Percentiles rank a stretch among this genome's conserved stretches.
These are phyloP conservation scores for Pythium sp. DNA, from an alignment of 352 stramenopile species.

Conservation along the genomic window DNA sequence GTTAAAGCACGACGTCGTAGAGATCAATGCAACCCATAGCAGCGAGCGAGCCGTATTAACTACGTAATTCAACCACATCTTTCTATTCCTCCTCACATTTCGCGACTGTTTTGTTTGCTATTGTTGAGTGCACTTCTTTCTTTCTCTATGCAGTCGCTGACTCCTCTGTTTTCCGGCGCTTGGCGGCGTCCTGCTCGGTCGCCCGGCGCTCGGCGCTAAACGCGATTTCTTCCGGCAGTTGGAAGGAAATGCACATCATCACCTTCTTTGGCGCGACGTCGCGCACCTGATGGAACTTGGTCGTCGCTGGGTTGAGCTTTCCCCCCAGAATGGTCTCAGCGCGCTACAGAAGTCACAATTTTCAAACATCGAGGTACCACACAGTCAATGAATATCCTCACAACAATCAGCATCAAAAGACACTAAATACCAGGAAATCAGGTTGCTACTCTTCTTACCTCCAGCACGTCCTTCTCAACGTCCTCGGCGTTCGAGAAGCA, in stretches of 20 bases:
- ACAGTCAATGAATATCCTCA: neutral
- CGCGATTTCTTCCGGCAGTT: slow-evolving; percentile 75
- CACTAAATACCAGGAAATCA: too few species aligned
- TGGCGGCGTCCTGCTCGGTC: neutral
- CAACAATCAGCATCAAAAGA: neutral
- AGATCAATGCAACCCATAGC: neutral
- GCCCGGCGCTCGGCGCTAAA: slow-evolving; percentile 45
- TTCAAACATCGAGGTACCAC: neutral
- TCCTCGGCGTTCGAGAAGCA: slow-evolving; percentile 91
- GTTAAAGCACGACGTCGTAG: neutral
- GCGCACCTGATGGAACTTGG: slow-evolving; percentile 87
- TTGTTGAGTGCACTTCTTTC: neutral
- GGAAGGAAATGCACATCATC: slow-evolving; percentile 97
- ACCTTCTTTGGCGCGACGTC: slow-evolving; percentile 97
- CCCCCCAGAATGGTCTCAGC: slow-evolving; percentile 64
- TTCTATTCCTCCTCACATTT: neutral
- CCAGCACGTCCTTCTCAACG: slow-evolving; percentile 60
- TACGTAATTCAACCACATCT: neutral
- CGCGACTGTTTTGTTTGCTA: neutral
- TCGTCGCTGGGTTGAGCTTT: slow-evolving; percentile 44
- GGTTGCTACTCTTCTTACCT: too few species aligned
- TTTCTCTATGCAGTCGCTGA: neutral
- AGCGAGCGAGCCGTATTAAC: neutral
- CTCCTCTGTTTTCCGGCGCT: neutral
- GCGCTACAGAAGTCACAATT: slow-evolving; percentile 19